These are phyloP conservation scores for Sutorius eximius DNA, from an alignment of 1,284 basidiomycete species.

Conservation along the genomic window DNA sequence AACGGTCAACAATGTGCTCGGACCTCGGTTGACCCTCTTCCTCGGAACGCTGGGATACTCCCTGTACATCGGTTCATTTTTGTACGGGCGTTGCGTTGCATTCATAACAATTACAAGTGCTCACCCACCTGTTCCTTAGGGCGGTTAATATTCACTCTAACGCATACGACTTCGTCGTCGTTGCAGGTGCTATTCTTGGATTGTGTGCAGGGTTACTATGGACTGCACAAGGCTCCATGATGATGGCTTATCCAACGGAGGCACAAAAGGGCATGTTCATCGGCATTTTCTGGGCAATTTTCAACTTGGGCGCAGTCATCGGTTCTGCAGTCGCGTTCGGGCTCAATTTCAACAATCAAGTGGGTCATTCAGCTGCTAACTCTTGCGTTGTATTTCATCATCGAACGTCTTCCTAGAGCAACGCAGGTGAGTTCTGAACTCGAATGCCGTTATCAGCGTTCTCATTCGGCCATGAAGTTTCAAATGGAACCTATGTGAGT, in stretches of 20 bases:
- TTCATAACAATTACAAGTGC: not conserved
- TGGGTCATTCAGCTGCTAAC: slow-evolving; percentile 22
- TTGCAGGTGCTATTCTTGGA: slow-evolving; percentile 78
- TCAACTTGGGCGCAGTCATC: slow-evolving; percentile 72
- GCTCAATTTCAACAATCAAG: slow-evolving; percentile 51
- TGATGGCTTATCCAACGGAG: slow-evolving; percentile 82
- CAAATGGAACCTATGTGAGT: slow-evolving; percentile 63
- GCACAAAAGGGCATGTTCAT: slow-evolving; percentile 78
- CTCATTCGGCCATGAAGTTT: slow-evolving; percentile 38
- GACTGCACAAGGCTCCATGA: slow-evolving; percentile 82
- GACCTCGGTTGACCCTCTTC: slow-evolving; percentile 68
- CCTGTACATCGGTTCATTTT: slow-evolving; percentile 72
- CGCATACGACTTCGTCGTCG: slow-evolving; percentile 67
- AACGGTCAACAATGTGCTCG: slow-evolving; percentile 75
- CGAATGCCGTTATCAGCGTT: not conserved
- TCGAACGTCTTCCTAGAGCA: slow-evolving; percentile 15
- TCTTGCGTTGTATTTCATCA: not conserved
- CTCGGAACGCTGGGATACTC: slow-evolving; percentile 71
- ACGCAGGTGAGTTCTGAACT: slow-evolving; percentile 22
- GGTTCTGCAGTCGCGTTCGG: slow-evolving; percentile 67
- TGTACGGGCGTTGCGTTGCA: slow-evolving; percentile 43
- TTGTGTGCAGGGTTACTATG: slow-evolving; percentile 84
- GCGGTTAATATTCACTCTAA: slow-evolving; percentile 65
- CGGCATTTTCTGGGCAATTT: slow-evolving; percentile 75
- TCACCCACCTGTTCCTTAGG: slow-evolving; percentile 35